Evolutionary conservation across 176 grass and related monocot genomes (phyloP), one percentile per base, ranked within the genome.

Genomic region (Secale cereale): DNA sequence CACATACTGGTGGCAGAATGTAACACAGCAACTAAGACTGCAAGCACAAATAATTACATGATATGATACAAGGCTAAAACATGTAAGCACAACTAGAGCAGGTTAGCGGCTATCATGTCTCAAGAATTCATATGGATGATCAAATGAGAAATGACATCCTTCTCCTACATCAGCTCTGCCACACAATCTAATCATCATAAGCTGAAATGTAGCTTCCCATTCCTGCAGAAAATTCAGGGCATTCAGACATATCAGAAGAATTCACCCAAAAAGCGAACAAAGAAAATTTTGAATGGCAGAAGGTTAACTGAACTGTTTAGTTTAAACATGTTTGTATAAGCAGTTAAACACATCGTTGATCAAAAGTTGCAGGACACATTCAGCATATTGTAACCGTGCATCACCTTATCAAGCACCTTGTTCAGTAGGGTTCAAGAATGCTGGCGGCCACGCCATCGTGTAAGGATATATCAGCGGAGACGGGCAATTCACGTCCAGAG

Each of bases 381-480:
- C 5, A 62, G 8, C 69, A 83, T 17, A 25, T 37, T 19, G 46
- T 29, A 65, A 62, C 1, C 23, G 33, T 22, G 76, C 52, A 23
- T 48, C 52, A 54, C 67, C n/a, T 73, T 27, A 82, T 77, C 71
- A 85, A 70, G 36, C 4, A 23, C 36, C 83, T 70, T 85, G 37
- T 26, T 10, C 63, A 40, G 17, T 33, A 52, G 48, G 50, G 75
- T 89, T 81, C 37, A 89, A 81, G 78, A 89, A 70, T 22, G 37
- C n/a, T 0, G 78, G 88, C 19, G 62, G 88, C 83, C 88, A 85
- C 0, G 23, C 29, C 1, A 82, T 61, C 0, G 50, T 77, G 37
- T 62, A 85, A 61, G 78, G 88, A 40, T 85, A 76, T 29, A 69
- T 85, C 62, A 69, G n/a, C 30, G 17, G 62, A 1, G 29, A 80